phyloP scores from a whole-genome alignment of 1,284 basidiomycete genomes.

The Anthracocystis walkeri region DNA sequence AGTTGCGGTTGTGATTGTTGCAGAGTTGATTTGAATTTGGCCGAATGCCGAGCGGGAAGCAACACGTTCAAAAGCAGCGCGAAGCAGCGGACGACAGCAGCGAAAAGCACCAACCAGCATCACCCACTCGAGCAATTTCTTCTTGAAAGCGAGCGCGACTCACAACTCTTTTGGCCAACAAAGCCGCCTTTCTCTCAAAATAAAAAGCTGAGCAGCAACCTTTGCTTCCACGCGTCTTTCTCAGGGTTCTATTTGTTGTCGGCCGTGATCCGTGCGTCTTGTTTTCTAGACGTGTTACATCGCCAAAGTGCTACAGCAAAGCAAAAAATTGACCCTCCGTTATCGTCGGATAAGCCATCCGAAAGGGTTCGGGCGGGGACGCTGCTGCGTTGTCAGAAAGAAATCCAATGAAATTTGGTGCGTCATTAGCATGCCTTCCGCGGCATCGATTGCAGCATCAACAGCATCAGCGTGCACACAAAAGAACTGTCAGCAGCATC shows the following conservation, averaged over 20 bases:
- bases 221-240: conserved; percentile 6
- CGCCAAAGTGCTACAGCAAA: neutral
- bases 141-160: conserved; percentile 4
- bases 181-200: neutral
- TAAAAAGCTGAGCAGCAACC: neutral
- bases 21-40: neutral
- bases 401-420: neutral
- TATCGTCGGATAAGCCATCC: no score
- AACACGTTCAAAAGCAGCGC: no score
- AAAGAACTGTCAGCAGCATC: neutral
- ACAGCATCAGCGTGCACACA: no score
- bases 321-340: no score
- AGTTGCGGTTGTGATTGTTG: conserved; percentile 6
- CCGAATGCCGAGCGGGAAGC: conserved; percentile 23
- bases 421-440: conserved; percentile 1
- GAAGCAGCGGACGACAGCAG: neutral
- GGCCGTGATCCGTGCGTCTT: conserved; percentile 5
- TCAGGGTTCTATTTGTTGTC: neutral
- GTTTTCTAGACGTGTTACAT: neutral
- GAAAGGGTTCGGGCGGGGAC: neutral
- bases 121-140: conserved; percentile 9
- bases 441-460: neutral
- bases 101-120: no score
- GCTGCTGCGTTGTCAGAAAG: conserved; percentile 1
- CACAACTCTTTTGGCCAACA: neutral